Conservation (phyloP, 352 stramenopile species). For the Phytophthora hybrid region DNA sequence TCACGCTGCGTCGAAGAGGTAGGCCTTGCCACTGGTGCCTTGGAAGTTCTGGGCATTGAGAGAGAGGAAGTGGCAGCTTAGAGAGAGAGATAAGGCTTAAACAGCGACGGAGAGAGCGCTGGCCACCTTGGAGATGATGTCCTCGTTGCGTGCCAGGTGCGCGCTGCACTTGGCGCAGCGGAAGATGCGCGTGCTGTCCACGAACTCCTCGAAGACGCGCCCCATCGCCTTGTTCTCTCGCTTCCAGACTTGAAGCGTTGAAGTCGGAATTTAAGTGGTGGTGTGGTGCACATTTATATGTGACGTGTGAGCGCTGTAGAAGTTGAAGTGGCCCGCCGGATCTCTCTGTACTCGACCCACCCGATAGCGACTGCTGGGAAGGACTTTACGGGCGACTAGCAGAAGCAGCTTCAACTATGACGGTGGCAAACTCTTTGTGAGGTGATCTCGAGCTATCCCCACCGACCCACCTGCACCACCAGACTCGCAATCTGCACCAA, state of each 20-base stretch:
- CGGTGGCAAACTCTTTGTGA: constrained; percentile 11
- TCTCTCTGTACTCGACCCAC: constrained; percentile 9
- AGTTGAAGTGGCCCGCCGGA: neutral
- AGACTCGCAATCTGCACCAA: constrained; percentile 13
- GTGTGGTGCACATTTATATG: constrained; percentile 12
- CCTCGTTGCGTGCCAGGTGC: constrained; percentile 92
- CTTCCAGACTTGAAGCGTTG: constrained; percentile 15
- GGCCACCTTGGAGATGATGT: constrained; percentile 95
- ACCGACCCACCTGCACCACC: constrained; percentile 31
- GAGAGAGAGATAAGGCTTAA: neutral
- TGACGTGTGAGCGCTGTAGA: constrained; percentile 7
- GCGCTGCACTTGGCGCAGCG: constrained; percentile 92
- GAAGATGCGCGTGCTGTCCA: constrained; percentile 92
- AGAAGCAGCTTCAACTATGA: constrained; percentile 20
- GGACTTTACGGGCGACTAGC: constrained; percentile 10
- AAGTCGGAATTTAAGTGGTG: neutral
- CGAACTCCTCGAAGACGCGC: constrained; percentile 90
- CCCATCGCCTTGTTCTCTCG: constrained; percentile 51
- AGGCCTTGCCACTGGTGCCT: constrained; percentile 88
- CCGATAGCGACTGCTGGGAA: constrained; percentile 13
- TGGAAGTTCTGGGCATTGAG: constrained; percentile 70
- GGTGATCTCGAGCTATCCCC: constrained; percentile 29
- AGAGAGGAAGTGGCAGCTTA: neutral
- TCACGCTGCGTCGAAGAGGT: constrained; percentile 93
- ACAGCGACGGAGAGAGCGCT: neutral